Conservation (phyloP, 2,329 filamentous ascomycete genomes). For the Colletotrichum viniferum region DNA sequence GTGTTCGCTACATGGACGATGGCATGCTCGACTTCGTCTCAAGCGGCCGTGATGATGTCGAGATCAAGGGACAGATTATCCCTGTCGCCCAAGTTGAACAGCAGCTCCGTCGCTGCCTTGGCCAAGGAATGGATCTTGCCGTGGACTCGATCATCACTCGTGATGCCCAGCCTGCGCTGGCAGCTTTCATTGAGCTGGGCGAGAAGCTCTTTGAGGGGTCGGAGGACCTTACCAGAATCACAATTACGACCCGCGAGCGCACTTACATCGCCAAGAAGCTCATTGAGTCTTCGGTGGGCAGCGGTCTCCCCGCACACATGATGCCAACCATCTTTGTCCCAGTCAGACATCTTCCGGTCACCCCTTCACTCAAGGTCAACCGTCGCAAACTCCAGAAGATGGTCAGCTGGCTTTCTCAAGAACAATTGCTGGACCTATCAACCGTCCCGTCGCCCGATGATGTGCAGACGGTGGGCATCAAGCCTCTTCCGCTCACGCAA, state of each 20-base stretch:
- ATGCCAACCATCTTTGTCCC: slow-evolving; percentile 56
- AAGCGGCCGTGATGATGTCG: slow-evolving; percentile 44
- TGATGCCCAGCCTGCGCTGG: slow-evolving; percentile 45
- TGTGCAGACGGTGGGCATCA: slow-evolving; percentile 39
- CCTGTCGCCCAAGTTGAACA: slow-evolving; percentile 51
- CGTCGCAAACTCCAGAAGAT: slow-evolving; percentile 51
- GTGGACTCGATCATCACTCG: slow-evolving; percentile 53
- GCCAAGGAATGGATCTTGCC: slow-evolving; percentile 50
- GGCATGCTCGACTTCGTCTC: slow-evolving; percentile 54
- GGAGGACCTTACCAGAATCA: slow-evolving; percentile 43
- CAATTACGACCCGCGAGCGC: slow-evolving; percentile 43
- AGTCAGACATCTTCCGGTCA: slow-evolving; percentile 51
- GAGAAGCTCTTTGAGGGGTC: slow-evolving; percentile 39
- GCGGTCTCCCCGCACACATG: slow-evolving; percentile 41
- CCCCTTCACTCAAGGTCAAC: slow-evolving; percentile 55
- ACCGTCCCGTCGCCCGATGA: slow-evolving; percentile 40
- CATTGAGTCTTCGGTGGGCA: slow-evolving; percentile 44
- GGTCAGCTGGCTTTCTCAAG: slow-evolving; percentile 43
- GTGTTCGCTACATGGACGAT: slow-evolving; percentile 51
- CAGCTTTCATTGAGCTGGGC: slow-evolving; percentile 55
- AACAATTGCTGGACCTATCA: slow-evolving; percentile 47
- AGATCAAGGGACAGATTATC: slow-evolving; percentile 42
- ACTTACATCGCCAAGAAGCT: slow-evolving; percentile 48
- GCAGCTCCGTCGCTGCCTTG: slow-evolving; percentile 50
- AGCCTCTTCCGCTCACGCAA: slow-evolving; percentile 51